A percentile compares a stretch with the other conserved stretches of the same genome.
These are phyloP conservation scores for Rhynchospora breviuscula DNA, from an alignment of 176 grass and related monocot species.

Conservation along the genomic window DNA sequence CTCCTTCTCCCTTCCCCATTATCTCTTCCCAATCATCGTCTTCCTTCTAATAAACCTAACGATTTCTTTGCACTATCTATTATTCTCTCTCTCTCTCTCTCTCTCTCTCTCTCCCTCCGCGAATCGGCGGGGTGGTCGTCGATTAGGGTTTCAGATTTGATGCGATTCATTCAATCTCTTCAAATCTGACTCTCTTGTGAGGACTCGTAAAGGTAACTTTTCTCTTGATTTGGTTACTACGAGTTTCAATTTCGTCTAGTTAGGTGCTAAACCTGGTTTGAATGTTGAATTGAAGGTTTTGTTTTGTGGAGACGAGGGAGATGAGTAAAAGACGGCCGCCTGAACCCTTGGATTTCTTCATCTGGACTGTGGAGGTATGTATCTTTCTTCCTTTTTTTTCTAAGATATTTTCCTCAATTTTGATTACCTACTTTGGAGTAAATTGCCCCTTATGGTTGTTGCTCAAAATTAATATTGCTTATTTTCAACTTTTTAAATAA, in stretches of 20 bases:
- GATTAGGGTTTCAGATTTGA: neutral
- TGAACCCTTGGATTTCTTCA: conserved; percentile 96
- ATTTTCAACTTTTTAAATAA: neutral
- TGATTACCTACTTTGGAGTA: neutral
- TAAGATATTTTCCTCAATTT: neutral
- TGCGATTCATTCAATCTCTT: conserved; percentile 7
- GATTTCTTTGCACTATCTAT: neutral
- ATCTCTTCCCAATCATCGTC: neutral
- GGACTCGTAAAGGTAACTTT: neutral
- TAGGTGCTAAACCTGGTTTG: neutral
- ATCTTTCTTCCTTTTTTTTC: neutral
- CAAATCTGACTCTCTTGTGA: neutral
- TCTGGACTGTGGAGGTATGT: conserved; percentile 77
- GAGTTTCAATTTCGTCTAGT: neutral
- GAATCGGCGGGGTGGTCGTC: neutral
- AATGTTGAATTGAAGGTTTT: conserved; percentile 28
- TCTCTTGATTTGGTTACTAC: neutral
- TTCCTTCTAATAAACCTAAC: neutral
- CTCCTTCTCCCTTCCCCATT: too few species aligned
- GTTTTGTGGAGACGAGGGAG: conserved; percentile 20
- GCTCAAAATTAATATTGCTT: neutral
- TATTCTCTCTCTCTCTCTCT: neutral
- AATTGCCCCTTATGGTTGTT: neutral
- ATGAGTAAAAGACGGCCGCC: conserved; percentile 67
- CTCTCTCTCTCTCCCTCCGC: neutral